A percentile compares a stretch with the other conserved stretches of the same genome.
Conservation (phyloP, 139 green algal genomes). For the Astrephomene gubernaculifera region DNA sequence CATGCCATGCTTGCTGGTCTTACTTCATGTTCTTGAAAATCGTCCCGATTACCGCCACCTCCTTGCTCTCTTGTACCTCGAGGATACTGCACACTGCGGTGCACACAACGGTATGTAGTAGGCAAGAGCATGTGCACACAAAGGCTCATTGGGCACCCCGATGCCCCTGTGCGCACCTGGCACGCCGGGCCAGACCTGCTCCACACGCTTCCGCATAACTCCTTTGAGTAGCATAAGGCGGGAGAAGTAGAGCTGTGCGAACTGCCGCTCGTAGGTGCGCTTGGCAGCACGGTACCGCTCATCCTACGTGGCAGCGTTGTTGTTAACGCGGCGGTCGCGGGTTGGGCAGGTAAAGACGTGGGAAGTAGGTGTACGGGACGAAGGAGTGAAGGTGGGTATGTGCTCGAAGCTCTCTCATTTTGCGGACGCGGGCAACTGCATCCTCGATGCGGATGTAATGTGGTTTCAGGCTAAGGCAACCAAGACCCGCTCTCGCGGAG, state of each 20-base stretch:
- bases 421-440: too few relatives aligned
- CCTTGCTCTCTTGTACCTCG: constrained; percentile 78
- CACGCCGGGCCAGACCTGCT: constrained; percentile 77
- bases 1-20: background rate
- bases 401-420: too few relatives aligned
- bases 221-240: constrained; percentile 78
- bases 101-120: too few relatives aligned
- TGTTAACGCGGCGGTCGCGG: too few relatives aligned
- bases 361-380: background rate
- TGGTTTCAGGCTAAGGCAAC: too few relatives aligned
- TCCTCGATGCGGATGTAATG: too few relatives aligned
- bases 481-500: too few relatives aligned
- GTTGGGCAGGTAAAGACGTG: background rate
- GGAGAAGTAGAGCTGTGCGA: constrained; percentile 93
- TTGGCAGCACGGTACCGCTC: constrained; percentile 62
- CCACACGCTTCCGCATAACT: constrained; percentile 54
- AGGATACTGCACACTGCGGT: constrained; percentile 79
- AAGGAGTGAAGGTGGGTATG: too few relatives aligned
- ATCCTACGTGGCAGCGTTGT: too few relatives aligned
- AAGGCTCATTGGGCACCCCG: too few relatives aligned
- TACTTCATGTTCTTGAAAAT: constrained; percentile 98
- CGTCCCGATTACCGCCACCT: constrained; percentile 87
- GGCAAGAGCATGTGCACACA: too few relatives aligned
- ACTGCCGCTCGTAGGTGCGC: constrained; percentile 88
- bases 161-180: constrained; percentile 68